These are phyloP conservation scores for Kwoniella sp. DNA, from an alignment of 768 basidiomycete genomes.

Conservation along the genomic window DNA sequence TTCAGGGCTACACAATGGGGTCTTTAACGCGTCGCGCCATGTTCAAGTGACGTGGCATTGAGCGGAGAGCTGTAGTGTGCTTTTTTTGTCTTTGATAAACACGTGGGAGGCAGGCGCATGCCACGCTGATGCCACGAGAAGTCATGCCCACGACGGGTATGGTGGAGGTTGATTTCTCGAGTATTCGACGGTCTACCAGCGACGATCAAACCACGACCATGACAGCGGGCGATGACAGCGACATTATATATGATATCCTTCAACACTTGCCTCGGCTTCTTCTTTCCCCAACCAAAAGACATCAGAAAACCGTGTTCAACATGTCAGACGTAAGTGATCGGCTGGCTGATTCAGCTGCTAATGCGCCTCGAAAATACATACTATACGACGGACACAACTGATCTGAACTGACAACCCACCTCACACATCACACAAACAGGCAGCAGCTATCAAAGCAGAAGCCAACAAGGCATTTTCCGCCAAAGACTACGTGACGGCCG, in stretches of 20 bases:
- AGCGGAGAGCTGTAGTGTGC: no score
- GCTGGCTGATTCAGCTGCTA: neutral
- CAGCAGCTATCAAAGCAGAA: slow-evolving; percentile 75
- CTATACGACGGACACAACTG: neutral
- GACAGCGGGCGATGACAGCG: neutral
- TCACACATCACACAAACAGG: slow-evolving; percentile 49
- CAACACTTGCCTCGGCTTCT: no score
- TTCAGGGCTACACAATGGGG: slow-evolving; percentile 18
- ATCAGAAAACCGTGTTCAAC: neutral
- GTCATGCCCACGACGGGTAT: neutral
- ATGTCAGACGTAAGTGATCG: slow-evolving; percentile 47
- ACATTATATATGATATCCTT: neutral
- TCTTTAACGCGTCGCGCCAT: slow-evolving; percentile 21
- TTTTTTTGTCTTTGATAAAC: neutral
- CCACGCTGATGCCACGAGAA: no score
- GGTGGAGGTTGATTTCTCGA: slow-evolving; percentile 27
- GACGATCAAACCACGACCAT: neutral
- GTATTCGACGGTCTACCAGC: slow-evolving; percentile 13
- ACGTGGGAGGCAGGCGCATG: no score
- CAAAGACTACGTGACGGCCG: slow-evolving; percentile 87
- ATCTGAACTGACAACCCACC: neutral
- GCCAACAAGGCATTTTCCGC: slow-evolving; percentile 96
- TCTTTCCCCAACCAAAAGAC: no score
- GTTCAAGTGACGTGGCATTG: slow-evolving; percentile 12
- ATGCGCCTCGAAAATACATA: neutral